Evolutionary conservation across 2,329 filamentous ascomycete genomes (phyloP).

Genomic region (Colletotrichum orbiculare): DNA sequence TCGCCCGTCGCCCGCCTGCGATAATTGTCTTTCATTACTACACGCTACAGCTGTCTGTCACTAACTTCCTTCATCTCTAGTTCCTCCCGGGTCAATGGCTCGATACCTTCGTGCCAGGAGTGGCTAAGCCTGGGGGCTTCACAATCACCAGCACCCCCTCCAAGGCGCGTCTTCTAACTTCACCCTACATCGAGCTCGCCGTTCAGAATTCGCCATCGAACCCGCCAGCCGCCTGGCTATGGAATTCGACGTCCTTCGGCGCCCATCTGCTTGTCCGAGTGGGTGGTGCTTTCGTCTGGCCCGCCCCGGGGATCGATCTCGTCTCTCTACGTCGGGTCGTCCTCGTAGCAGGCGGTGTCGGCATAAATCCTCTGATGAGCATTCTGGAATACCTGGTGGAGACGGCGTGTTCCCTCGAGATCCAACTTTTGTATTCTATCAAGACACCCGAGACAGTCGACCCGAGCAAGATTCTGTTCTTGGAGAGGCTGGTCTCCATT

Average conservation of each 20-base stretch:
- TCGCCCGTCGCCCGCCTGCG: no score
- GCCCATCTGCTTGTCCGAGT: constrained; percentile 74
- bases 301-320: constrained; percentile 57
- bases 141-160: constrained; percentile 84
- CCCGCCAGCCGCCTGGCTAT: constrained; percentile 81
- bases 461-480: constrained; percentile 59
- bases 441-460: constrained; percentile 46
- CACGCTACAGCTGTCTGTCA: no score
- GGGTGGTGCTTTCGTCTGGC: constrained; percentile 85
- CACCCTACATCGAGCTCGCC: constrained; percentile 78
- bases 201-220: constrained; percentile 78
- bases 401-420: constrained; percentile 47
- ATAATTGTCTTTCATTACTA: no score
- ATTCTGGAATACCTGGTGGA: constrained; percentile 73
- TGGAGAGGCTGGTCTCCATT: constrained; percentile 57
- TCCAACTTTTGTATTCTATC: constrained; percentile 73
- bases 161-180: constrained; percentile 49
- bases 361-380: constrained; percentile 83
- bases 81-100: constrained; percentile 91
- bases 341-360: constrained; percentile 84
- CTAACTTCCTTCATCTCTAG: constrained; percentile 47
- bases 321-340: constrained; percentile 68
- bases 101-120: constrained; percentile 79
- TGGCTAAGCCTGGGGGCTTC: constrained; percentile 82
- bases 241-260: constrained; percentile 59